Conservation (phyloP, 1,284 basidiomycete species). For the Irpex sp. region DNA sequence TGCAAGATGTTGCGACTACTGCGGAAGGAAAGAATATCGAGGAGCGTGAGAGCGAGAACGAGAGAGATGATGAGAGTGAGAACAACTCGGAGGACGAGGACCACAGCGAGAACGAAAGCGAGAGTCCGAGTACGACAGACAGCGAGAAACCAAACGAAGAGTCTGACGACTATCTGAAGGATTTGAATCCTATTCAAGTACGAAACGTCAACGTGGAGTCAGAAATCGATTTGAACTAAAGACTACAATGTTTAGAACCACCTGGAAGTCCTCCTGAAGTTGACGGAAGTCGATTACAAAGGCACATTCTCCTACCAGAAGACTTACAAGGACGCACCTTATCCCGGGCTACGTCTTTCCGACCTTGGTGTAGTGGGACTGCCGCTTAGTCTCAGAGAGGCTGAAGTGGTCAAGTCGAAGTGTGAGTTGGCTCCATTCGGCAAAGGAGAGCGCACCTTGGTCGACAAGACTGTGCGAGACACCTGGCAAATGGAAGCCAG, state of each 20-base stretch:
- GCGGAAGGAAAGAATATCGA: too few relatives aligned
- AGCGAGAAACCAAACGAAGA: too few relatives aligned
- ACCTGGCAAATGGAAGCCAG: slow-evolving; percentile 23
- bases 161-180: too few relatives aligned
- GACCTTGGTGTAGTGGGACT: not conserved
- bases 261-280: not conserved
- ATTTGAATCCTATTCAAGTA: too few relatives aligned
- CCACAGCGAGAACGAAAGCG: too few relatives aligned
- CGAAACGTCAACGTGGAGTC: too few relatives aligned
- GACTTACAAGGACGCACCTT: not conserved
- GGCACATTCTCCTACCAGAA: not conserved
- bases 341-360: not conserved
- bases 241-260: not conserved
- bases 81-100: too few relatives aligned
- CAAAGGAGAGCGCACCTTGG: slow-evolving; percentile 20
- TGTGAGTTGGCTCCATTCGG: slow-evolving; percentile 20
- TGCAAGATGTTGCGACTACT: too few relatives aligned
- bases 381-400: not conserved
- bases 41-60: too few relatives aligned
- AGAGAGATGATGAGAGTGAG: too few relatives aligned
- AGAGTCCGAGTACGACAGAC: too few relatives aligned
- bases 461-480: slow-evolving; percentile 22
- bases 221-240: not conserved
- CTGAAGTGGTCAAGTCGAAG: not conserved
- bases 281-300: not conserved